Evolutionary conservation across 371 early-diverging fungal species (phyloP), one percentile per base, ranked within the genome.

Genomic region (Apophysomyces elegans): DNA sequence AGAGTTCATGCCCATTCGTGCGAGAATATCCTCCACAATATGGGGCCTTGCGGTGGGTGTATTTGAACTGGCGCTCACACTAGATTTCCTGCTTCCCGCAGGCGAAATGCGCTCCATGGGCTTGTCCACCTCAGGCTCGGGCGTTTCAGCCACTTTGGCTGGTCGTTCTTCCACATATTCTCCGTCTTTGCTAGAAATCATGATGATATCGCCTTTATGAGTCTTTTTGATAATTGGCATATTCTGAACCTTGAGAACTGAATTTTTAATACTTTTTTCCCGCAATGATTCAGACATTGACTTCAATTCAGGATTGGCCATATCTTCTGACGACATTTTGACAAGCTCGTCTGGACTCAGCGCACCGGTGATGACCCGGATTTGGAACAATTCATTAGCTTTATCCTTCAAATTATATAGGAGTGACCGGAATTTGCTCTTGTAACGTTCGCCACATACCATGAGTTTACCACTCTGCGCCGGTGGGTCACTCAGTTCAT

Each of bases 331-430:
- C 0, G 90, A 83, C 76, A 91, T 86, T n/a, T 80, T 79, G 43
- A 91, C 89, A 9, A 94, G 83, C n/a, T 78, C 83, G 14, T 72
- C 69, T 0, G 90, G 84, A 3, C 78, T 63, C 39, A 92, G 58
- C 41, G 85, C 88, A 11, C 89, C 90, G 1, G 82, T 84, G n/a
- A 91, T 66, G 5, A 94, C 81, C n/a, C 88, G 78, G 5, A 81
- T 61, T 43, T 90, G 89, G 39, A 94, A 87, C 2, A 72, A 73
- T 39, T 81, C 69, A 62, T 93, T 94, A 64, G 84, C 86, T 71
- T 87, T 87, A 73, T 92, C 92, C 65, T 89, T 91, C 32, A 94
- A 77, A 71, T 91, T 92, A 76, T 89, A 89, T 56, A 88, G 73
- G 32, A 94, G 68, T 0, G 88, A 87, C 45, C 94, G 75, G 69